Conservation (phyloP, 441 rosid genomes). For the Codiaeum variegatum region DNA sequence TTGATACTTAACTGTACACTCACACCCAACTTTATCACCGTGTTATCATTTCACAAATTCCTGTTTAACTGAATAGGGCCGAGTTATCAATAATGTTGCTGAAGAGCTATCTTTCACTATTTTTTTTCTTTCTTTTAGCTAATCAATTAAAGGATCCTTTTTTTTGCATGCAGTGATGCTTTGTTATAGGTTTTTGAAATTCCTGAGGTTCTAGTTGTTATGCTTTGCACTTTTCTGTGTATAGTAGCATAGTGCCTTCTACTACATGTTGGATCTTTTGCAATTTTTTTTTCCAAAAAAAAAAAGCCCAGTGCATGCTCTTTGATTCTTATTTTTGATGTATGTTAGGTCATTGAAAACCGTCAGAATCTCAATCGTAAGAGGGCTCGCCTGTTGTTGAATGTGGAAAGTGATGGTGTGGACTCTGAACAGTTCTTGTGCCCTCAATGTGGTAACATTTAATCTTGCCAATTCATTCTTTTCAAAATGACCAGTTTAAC, state of each 20-base stretch:
- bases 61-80: background rate
- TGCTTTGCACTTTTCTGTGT: background rate
- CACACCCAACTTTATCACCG: background rate
- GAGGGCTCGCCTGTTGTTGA: slow-evolving; percentile 31
- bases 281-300: background rate
- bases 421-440: slow-evolving; percentile 44
- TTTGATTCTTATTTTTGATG: slow-evolving; percentile 15
- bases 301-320: background rate
- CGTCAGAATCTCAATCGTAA: slow-evolving; percentile 45
- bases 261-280: background rate
- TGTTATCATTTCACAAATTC: background rate
- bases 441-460: slow-evolving; percentile 76
- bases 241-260: background rate
- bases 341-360: slow-evolving; percentile 52
- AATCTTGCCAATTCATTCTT: slow-evolving; percentile 6
- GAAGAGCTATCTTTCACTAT: background rate
- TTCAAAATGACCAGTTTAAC: background rate
- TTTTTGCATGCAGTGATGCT: background rate
- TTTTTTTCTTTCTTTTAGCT: background rate
- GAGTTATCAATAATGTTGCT: background rate
- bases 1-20: background rate
- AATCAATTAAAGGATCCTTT: background rate
- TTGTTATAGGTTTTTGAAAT: background rate
- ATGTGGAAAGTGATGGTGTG: slow-evolving; percentile 43
- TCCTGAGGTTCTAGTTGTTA: background rate